Evolutionary conservation across 2,329 filamentous ascomycete species (phyloP).

Genomic region (Fusarium robinianum): DNA sequence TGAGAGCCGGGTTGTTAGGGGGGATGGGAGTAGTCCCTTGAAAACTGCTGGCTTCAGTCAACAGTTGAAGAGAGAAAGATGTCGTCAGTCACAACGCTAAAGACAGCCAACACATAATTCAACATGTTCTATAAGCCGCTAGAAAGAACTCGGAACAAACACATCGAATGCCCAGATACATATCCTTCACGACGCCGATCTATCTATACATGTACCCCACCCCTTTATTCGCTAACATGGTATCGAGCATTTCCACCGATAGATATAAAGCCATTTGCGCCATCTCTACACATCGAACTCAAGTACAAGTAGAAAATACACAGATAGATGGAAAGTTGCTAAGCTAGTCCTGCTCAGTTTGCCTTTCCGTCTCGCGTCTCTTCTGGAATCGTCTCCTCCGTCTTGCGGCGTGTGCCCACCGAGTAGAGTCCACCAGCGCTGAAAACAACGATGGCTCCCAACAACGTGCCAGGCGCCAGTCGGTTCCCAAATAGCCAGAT

Average conservation of each 20-base stretch:
- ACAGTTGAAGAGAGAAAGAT: too few relatives aligned
- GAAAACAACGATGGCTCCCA: slow-evolving; percentile 87
- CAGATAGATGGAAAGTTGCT: neutral
- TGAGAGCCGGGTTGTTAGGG: too few relatives aligned
- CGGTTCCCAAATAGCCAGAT: slow-evolving; percentile 94
- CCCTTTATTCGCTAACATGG: too few relatives aligned
- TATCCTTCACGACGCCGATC: too few relatives aligned
- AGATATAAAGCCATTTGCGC: slow-evolving; percentile 10
- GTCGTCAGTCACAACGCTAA: too few relatives aligned
- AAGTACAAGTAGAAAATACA: neutral
- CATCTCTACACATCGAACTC: slow-evolving; percentile 12
- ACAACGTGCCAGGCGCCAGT: slow-evolving; percentile 73
- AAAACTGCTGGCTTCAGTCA: too few relatives aligned
- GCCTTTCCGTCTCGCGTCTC: slow-evolving; percentile 22
- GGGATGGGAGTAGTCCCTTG: too few relatives aligned
- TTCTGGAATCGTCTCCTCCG: slow-evolving; percentile 13
- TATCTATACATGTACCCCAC: neutral
- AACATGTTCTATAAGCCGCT: too few relatives aligned
- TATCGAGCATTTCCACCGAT: too few relatives aligned
- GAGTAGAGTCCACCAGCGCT: slow-evolving; percentile 89
- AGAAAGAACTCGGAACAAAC: too few relatives aligned
- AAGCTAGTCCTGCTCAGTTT: slow-evolving; percentile 13
- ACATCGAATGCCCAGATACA: too few relatives aligned
- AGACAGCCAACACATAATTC: too few relatives aligned
- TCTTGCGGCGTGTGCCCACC: slow-evolving; percentile 59